These are phyloP conservation scores for Coccomyxa sp. DNA, from an alignment of 139 green algal species.

Conservation along the genomic window DNA sequence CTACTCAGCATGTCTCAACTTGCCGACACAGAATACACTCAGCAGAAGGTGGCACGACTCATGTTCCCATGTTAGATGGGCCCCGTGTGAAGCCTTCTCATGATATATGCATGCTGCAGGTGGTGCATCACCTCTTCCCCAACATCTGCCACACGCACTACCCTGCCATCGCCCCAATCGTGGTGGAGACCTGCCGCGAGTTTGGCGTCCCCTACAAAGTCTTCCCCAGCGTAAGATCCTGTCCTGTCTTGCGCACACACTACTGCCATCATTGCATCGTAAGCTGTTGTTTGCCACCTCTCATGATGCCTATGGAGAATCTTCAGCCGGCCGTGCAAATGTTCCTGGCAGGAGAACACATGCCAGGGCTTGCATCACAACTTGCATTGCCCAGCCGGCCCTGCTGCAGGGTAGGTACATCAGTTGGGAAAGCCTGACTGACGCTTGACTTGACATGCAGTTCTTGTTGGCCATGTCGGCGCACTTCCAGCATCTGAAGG, in stretches of 20 bases:
- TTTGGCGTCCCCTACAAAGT: conserved; percentile 62
- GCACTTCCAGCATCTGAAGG: conserved; percentile 42
- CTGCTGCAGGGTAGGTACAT: neutral
- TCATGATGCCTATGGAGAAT: neutral
- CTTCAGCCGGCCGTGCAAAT: neutral
- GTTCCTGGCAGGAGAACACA: neutral
- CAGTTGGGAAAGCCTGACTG: too few species aligned
- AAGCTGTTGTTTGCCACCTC: neutral
- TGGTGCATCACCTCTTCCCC: conserved; percentile 82
- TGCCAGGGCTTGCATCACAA: neutral
- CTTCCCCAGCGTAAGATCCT: conserved; percentile 53
- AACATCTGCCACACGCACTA: conserved; percentile 78
- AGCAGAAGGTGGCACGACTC: too few species aligned
- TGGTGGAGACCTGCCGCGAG: conserved; percentile 66
- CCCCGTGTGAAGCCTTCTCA: too few species aligned
- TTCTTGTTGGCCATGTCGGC: conserved; percentile 29
- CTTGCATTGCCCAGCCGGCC: neutral
- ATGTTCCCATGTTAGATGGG: too few species aligned
- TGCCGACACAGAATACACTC: too few species aligned
- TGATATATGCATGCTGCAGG: conserved; percentile 42
- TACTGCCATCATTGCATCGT: neutral
- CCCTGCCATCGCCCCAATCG: conserved; percentile 73
- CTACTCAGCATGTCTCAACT: too few species aligned
- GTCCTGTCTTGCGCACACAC: too few species aligned
- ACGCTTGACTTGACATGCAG: conserved; percentile 9